phyloP scores from a whole-genome alignment of 768 basidiomycete genomes.

The Mrakia frigida region DNA sequence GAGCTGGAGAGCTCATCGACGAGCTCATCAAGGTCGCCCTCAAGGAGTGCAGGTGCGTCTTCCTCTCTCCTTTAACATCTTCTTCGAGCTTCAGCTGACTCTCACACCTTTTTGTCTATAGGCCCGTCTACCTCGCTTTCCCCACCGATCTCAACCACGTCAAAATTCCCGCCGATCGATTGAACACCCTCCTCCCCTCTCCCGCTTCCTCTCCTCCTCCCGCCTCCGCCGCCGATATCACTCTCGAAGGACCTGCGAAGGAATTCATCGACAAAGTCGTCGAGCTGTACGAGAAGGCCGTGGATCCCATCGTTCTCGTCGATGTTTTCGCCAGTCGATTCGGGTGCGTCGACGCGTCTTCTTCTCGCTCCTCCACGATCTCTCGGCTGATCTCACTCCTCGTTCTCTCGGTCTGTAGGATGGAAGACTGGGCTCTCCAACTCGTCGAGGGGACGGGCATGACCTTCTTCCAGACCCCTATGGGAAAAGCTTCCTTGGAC shows the following conservation, averaged over 20 bases:
- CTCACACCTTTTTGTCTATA: no score
- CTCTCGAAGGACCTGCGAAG: constrained; percentile 23
- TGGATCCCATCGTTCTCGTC: constrained; percentile 50
- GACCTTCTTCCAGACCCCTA: constrained; percentile 56
- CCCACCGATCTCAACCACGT: constrained; percentile 71
- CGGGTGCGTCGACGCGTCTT: constrained; percentile 34
- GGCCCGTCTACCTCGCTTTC: constrained; percentile 83
- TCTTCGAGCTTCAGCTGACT: no score
- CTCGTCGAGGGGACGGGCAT: constrained; percentile 62
- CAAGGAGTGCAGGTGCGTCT: constrained; percentile 24
- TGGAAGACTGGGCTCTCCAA: constrained; percentile 58
- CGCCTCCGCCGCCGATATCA: constrained; percentile 26
- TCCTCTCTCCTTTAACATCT: no score
- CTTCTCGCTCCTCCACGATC: not conserved
- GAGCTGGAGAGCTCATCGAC: constrained; percentile 69
- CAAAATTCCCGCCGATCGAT: constrained; percentile 60
- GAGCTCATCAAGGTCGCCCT: constrained; percentile 58
- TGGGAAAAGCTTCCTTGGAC: constrained; percentile 65
- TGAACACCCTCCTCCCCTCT: constrained; percentile 52
- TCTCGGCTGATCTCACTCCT: not conserved
- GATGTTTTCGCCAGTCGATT: constrained; percentile 62
- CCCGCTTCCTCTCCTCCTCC: constrained; percentile 28
- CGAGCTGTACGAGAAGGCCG: constrained; percentile 45
- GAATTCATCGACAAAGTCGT: constrained; percentile 24
- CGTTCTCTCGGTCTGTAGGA: constrained; percentile 39